phyloP scores from a whole-genome alignment of 305 asterid genomes.

The Rubia balearica region DNA sequence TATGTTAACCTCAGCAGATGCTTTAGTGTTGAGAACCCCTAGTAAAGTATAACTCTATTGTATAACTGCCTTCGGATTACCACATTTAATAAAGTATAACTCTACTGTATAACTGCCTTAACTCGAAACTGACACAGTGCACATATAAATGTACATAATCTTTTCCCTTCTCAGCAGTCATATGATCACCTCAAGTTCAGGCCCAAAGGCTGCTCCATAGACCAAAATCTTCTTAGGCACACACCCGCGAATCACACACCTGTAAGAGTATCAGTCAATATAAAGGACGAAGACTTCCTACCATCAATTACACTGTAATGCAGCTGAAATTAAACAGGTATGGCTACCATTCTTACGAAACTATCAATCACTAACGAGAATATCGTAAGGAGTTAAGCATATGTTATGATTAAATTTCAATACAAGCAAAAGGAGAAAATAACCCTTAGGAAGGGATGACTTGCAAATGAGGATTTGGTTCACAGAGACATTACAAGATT shows the following conservation, averaged over 20 bases:
- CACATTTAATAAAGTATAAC: not conserved
- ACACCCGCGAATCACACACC: conserved; percentile 98
- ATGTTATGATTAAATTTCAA: not conserved
- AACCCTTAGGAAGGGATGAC: not conserved
- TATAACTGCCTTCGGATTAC: not conserved
- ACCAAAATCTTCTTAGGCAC: conserved; percentile 99
- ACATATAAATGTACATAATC: not conserved
- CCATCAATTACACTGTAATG: not conserved
- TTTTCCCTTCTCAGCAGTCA: not conserved
- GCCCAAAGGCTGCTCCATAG: conserved; percentile 91
- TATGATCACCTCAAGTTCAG: conserved; percentile 82
- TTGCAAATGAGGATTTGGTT: not conserved
- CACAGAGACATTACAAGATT: not conserved
- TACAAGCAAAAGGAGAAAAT: not conserved
- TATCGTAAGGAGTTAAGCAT: not conserved
- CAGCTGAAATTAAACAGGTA: not conserved
- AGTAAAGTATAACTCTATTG: not conserved
- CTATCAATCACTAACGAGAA: not conserved
- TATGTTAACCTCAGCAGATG: conserved; percentile 67
- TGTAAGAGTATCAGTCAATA: conserved; percentile 30
- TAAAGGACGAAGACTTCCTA: not conserved
- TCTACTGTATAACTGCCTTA: not conserved
- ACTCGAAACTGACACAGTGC: not conserved
- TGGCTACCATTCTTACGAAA: not conserved
- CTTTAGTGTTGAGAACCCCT: conserved; percentile 36